Percentiles rank a stretch among this genome's conserved stretches.
These are phyloP conservation scores for Diplodia seriata DNA, from an alignment of 2,329 filamentous ascomycete species.

Conservation along the genomic window DNA sequence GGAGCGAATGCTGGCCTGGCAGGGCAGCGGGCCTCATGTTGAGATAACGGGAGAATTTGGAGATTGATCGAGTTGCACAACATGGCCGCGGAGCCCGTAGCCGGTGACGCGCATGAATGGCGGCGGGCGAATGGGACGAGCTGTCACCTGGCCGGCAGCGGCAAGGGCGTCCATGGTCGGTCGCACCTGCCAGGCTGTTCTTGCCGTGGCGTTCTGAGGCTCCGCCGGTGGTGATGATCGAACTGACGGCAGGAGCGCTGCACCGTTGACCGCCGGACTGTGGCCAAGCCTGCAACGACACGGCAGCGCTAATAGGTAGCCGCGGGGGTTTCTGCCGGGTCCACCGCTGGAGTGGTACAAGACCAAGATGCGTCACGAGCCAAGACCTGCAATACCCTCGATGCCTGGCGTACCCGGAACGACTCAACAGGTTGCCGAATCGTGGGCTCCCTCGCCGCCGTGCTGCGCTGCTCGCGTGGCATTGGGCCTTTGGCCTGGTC, in stretches of 20 bases:
- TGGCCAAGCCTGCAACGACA: background rate
- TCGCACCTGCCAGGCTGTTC: background rate
- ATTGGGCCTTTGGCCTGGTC: too few relatives aligned
- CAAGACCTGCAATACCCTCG: conserved; percentile 8
- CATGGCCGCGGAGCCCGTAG: background rate
- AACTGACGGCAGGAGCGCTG: conserved; percentile 5
- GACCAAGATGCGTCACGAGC: conserved; percentile 7
- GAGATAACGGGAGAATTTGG: conserved; percentile 20
- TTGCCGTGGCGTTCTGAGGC: conserved; percentile 10
- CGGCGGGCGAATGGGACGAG: conserved; percentile 5
- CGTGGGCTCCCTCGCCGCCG: background rate
- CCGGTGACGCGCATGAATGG: conserved; percentile 14
- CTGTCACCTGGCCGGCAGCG: background rate
- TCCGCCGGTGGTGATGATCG: background rate
- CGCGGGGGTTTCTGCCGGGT: conserved; percentile 2
- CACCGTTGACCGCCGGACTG: conserved; percentile 9
- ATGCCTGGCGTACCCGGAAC: background rate
- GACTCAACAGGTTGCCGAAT: background rate
- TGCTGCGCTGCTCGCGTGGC: conserved; percentile 2
- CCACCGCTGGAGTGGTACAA: background rate
- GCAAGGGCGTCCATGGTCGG: conserved; percentile 18
- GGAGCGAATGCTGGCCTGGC: background rate
- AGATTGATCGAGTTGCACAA: conserved; percentile 20
- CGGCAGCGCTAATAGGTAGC: background rate
- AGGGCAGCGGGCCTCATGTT: background rate